A percentile compares a stretch with the other conserved stretches of the same genome.
Evolutionary conservation across 1,284 basidiomycete genomes (phyloP).

Genomic region (Moesziomyces parantarcticus): DNA sequence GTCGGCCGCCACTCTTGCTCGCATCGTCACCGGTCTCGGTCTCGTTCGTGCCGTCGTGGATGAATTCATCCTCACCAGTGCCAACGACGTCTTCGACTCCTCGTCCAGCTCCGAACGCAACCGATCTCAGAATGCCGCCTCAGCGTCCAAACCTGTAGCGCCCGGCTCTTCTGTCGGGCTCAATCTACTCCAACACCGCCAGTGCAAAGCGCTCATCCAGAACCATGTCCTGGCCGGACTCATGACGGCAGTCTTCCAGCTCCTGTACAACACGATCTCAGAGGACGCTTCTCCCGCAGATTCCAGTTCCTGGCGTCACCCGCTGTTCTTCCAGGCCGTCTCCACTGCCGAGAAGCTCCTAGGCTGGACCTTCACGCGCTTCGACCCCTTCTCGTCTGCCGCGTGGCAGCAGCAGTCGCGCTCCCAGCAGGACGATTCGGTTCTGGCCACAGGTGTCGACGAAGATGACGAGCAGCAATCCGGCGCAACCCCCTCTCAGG

Average conservation of each 20-base stretch:
- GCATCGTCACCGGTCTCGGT: conserved; percentile 41
- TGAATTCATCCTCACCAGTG: conserved; percentile 44
- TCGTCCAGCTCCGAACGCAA: conserved; percentile 16
- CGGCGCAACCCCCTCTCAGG: neutral
- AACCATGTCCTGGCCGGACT: conserved; percentile 48
- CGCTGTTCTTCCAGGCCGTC: conserved; percentile 44
- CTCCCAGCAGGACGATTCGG: conserved; percentile 24
- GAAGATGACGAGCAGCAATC: conserved; percentile 29
- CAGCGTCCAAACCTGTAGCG: conserved; percentile 26
- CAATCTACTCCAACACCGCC: conserved; percentile 47
- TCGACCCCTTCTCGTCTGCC: conserved; percentile 39
- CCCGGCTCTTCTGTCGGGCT: conserved; percentile 51
- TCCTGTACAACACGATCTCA: conserved; percentile 48
- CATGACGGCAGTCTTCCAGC: conserved; percentile 42
- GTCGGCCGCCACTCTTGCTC: conserved; percentile 16
- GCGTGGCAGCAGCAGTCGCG: conserved; percentile 44
- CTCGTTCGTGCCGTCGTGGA: conserved; percentile 47
- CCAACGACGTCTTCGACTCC: conserved; percentile 39
- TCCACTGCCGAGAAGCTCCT: conserved; percentile 51
- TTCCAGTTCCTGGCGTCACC: conserved; percentile 18
- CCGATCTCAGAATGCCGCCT: conserved; percentile 13
- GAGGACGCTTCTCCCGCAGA: conserved; percentile 12
- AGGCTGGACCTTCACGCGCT: conserved; percentile 52
- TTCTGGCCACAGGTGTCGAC: conserved; percentile 24
- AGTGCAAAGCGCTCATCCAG: conserved; percentile 57